A percentile compares a stretch with the other conserved stretches of the same genome.
These are phyloP conservation scores for Crotalaria pallida DNA, from an alignment of 306 rosid genomes.

Conservation along the genomic window DNA sequence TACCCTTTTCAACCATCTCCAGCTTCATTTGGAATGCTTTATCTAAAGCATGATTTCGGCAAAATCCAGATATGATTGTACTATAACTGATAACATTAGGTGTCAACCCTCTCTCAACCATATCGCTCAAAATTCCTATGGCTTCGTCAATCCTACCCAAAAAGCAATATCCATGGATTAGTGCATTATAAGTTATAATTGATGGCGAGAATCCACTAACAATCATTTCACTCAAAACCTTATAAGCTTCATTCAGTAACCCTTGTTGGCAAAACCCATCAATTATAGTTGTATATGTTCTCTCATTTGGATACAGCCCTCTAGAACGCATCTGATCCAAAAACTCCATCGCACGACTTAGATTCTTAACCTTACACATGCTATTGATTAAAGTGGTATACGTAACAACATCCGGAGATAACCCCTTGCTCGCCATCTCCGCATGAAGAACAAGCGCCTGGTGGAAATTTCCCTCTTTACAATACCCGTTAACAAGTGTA, in stretches of 20 bases:
- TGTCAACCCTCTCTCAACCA: conserved; percentile 50
- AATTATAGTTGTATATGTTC: conserved; percentile 69
- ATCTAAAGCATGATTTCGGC: conserved; percentile 55
- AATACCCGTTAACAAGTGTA: conserved; percentile 72
- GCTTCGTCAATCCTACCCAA: conserved; percentile 72
- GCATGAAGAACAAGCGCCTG: conserved; percentile 61
- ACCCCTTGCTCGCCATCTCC: conserved; percentile 71
- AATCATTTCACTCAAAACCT: conserved; percentile 64
- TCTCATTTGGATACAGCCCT: conserved; percentile 72
- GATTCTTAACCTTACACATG: conserved; percentile 80
- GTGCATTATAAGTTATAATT: conserved; percentile 67
- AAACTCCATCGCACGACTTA: conserved; percentile 63
- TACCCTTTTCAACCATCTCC: conserved; percentile 67
- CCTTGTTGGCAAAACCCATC: conserved; percentile 84
- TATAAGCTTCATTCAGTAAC: conserved; percentile 53
- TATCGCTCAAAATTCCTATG: conserved; percentile 43
- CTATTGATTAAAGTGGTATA: conserved; percentile 69
- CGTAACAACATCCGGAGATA: conserved; percentile 75
- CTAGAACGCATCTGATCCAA: conserved; percentile 59
- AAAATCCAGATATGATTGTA: conserved; percentile 74
- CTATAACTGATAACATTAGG: conserved; percentile 85
- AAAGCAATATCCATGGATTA: conserved; percentile 69
- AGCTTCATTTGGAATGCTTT: conserved; percentile 61
- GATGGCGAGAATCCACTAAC: conserved; percentile 66
- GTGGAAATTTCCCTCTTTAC: conserved; percentile 78